These are phyloP conservation scores for Sextonia rubra DNA, from an alignment of 164 flowering plant genomes.

Conservation along the genomic window DNA sequence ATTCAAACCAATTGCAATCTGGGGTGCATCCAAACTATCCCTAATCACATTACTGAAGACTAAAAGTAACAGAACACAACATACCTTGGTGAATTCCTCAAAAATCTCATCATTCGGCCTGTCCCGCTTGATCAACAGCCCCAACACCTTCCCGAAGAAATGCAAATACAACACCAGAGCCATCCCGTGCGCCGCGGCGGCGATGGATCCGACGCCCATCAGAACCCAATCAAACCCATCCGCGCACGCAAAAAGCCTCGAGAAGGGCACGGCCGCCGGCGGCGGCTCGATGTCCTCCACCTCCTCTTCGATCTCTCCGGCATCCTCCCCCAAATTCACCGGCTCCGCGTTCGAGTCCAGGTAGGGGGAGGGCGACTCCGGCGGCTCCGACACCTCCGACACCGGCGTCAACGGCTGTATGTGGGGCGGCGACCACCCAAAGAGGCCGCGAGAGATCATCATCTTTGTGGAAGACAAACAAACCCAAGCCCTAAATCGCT, in stretches of 20 bases:
- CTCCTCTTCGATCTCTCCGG: slow-evolving; percentile 42
- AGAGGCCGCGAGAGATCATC: slow-evolving; percentile 93
- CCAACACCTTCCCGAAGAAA: slow-evolving; percentile 80
- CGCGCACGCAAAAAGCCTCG: slow-evolving; percentile 80
- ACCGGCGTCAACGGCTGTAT: slow-evolving; percentile 98
- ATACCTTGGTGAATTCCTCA: slow-evolving; percentile 54
- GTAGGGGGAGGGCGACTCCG: slow-evolving; percentile 98
- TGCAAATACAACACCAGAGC: slow-evolving; percentile 92
- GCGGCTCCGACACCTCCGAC: slow-evolving; percentile 97
- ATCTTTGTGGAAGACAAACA: slow-evolving; percentile 23
- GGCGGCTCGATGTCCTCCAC: slow-evolving; percentile 77
- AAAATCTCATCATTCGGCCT: slow-evolving; percentile 33
- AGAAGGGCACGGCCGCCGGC: slow-evolving; percentile 94
- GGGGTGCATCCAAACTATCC: not conserved
- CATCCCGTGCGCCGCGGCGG: slow-evolving; percentile 94
- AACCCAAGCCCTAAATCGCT: not conserved
- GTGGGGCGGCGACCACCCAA: slow-evolving; percentile 99
- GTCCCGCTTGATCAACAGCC: slow-evolving; percentile 27
- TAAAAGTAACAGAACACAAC: not conserved
- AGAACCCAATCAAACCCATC: slow-evolving; percentile 88
- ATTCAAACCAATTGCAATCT: not conserved
- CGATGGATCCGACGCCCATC: slow-evolving; percentile 85
- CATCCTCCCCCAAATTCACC: slow-evolving; percentile 53
- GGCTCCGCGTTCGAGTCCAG: slow-evolving; percentile 57
- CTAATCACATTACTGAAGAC: no score